phyloP scores from a whole-genome alignment of 768 basidiomycete species.

The Suillus weaverae region DNA sequence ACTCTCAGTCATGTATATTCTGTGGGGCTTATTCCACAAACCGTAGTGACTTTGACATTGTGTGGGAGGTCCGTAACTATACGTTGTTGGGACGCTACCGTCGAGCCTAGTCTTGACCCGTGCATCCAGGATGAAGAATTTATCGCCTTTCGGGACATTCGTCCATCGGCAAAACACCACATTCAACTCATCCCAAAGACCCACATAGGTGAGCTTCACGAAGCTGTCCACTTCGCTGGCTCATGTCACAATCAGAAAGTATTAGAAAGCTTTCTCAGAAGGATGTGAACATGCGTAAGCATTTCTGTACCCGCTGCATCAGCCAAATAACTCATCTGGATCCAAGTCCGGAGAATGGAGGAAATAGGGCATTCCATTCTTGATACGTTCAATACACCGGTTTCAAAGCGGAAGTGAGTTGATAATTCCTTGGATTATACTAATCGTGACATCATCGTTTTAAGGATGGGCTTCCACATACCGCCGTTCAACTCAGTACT shows the following conservation, averaged over 20 bases:
- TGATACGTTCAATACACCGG: constrained; percentile 44
- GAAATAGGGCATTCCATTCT: constrained; percentile 53
- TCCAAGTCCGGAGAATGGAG: constrained; percentile 47
- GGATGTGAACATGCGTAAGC: constrained; percentile 54
- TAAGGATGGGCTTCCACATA: constrained; percentile 79
- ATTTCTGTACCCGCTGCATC: constrained; percentile 13
- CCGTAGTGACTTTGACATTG: constrained; percentile 42
- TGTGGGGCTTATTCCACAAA: constrained; percentile 42
- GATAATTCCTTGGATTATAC: not conserved
- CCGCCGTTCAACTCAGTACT: constrained; percentile 73
- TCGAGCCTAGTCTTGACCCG: not conserved
- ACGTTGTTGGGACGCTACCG: not conserved
- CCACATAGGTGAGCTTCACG: constrained; percentile 45
- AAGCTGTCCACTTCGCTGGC: no score
- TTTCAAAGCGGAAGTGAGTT: constrained; percentile 46
- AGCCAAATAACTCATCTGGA: constrained; percentile 19
- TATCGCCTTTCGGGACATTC: constrained; percentile 51
- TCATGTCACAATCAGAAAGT: constrained; percentile 42
- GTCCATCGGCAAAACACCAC: constrained; percentile 51
- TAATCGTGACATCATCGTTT: not conserved
- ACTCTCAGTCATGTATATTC: constrained; percentile 31
- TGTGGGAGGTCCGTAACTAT: constrained; percentile 45
- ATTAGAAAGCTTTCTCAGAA: constrained; percentile 45
- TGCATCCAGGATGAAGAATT: constrained; percentile 44
- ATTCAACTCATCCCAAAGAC: constrained; percentile 50